Evolutionary conservation across 1,284 basidiomycete species (phyloP).

Genomic region (Microbotryum saponariae): DNA sequence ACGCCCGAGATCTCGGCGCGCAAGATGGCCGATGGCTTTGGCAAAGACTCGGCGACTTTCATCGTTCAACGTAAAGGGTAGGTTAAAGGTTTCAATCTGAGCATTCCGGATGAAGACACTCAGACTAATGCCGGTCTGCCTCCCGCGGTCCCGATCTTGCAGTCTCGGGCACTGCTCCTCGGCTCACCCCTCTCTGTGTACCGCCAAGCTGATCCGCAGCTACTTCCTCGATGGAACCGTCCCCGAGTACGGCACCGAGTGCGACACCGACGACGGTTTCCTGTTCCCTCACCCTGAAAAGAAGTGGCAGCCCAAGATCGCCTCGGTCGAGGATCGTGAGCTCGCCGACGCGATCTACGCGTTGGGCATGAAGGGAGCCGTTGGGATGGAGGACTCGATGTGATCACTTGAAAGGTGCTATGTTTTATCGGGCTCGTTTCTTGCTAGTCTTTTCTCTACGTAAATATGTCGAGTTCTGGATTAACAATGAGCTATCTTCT

Average conservation of each 20-base stretch:
- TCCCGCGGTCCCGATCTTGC: background rate
- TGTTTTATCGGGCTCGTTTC: too few species aligned
- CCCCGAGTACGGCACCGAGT: constrained; percentile 25
- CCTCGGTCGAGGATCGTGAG: constrained; percentile 5
- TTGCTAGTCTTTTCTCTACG: too few species aligned
- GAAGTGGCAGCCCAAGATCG: background rate
- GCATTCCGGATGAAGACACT: too few species aligned
- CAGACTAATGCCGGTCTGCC: too few species aligned
- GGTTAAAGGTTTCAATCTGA: background rate
- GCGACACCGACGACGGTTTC: constrained; percentile 21
- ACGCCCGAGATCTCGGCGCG: constrained; percentile 29
- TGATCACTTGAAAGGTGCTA: too few species aligned
- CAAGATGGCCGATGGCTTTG: constrained; percentile 27
- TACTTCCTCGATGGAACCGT: constrained; percentile 33
- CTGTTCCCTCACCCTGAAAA: constrained; percentile 16
- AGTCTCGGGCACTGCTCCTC: constrained; percentile 33
- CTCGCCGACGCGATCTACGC: background rate
- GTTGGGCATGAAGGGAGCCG: too few species aligned
- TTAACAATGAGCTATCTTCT: too few species aligned
- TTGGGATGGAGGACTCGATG: too few species aligned
- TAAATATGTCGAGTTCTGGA: too few species aligned
- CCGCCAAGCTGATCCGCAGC: constrained; percentile 20
- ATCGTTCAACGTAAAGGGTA: constrained; percentile 29
- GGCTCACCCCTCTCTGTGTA: constrained; percentile 33
- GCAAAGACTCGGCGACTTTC: constrained; percentile 26